phyloP scores from a whole-genome alignment of 768 basidiomycete genomes.

The Cyclocybe cylindracea region DNA sequence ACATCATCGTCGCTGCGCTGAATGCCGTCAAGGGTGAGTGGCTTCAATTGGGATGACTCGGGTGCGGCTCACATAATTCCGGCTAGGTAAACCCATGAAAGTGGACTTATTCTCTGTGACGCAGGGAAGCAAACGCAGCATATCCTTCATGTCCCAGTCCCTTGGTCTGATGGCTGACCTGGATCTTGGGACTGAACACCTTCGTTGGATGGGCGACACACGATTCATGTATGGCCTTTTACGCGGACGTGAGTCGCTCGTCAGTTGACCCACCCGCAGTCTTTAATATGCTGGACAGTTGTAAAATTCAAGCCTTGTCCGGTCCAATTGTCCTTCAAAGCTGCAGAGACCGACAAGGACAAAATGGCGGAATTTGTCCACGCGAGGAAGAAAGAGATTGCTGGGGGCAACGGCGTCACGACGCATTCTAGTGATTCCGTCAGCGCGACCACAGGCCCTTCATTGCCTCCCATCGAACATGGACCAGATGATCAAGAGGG shows the following conservation, averaged over 20 bases:
- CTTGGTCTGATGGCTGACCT: conserved; percentile 85
- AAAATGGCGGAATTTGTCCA: conserved; percentile 62
- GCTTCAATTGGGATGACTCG: not conserved
- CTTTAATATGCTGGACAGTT: conserved; percentile 38
- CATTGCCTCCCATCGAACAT: conserved; percentile 49
- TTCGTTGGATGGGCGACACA: conserved; percentile 85
- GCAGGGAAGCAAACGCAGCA: conserved; percentile 58
- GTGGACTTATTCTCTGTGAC: conserved; percentile 78
- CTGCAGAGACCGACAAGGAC: conserved; percentile 67
- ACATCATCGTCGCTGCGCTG: conserved; percentile 70
- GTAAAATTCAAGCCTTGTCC: conserved; percentile 64
- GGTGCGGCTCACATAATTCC: too few species aligned
- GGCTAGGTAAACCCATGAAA: conserved; percentile 67
- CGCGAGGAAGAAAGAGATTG: conserved; percentile 32
- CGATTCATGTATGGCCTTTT: conserved; percentile 78
- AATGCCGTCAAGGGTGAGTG: conserved; percentile 77
- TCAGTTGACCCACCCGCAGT: not conserved
- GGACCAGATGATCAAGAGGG: conserved; percentile 47
- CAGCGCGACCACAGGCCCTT: conserved; percentile 12
- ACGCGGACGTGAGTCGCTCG: conserved; percentile 53
- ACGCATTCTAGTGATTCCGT: not conserved
- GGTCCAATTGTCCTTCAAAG: conserved; percentile 68
- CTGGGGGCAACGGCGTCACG: not conserved
- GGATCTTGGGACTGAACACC: conserved; percentile 80
- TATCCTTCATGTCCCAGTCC: conserved; percentile 85